Percentiles rank a stretch among this genome's conserved stretches.
Evolutionary conservation across 2,329 filamentous ascomycete species (phyloP).

Genomic region (Sclerotinia borealis): DNA sequence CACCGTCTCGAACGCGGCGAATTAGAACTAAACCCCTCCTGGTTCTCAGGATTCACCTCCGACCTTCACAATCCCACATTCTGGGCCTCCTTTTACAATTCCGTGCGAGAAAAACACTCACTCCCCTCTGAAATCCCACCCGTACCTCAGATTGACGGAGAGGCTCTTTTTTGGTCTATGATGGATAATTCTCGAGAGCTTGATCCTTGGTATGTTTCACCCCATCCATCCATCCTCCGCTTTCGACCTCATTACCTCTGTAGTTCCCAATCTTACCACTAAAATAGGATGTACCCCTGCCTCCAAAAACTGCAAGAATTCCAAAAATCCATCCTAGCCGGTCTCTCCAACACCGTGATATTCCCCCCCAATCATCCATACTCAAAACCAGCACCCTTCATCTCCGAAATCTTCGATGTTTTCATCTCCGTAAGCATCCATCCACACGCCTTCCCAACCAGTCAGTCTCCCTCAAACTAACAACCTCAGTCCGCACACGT

Average conservation of each 20-base stretch:
- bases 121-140: constrained; percentile 45
- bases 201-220: constrained; percentile 52
- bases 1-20: constrained; percentile 81
- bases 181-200: constrained; percentile 65
- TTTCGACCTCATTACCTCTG: background rate
- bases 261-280: background rate
- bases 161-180: constrained; percentile 85
- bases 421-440: constrained; percentile 60
- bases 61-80: constrained; percentile 62
- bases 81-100: constrained; percentile 62
- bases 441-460: background rate
- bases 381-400: constrained; percentile 16
- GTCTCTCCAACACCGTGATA: constrained; percentile 83
- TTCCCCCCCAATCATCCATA: constrained; percentile 72
- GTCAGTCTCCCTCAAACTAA: no score
- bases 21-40: constrained; percentile 65
- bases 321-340: constrained; percentile 66
- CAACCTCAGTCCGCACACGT: constrained; percentile 66
- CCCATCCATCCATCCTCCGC: background rate
- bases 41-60: constrained; percentile 68
- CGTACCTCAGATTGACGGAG: constrained; percentile 67
- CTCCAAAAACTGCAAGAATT: constrained; percentile 60
- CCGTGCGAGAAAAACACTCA: constrained; percentile 34
- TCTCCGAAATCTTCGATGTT: constrained; percentile 71
- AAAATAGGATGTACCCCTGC: constrained; percentile 71